Percentiles rank a stretch among this genome's conserved stretches.
phyloP scores from a whole-genome alignment of 2,329 filamentous ascomycete genomes.

The Claviceps purpurea region DNA sequence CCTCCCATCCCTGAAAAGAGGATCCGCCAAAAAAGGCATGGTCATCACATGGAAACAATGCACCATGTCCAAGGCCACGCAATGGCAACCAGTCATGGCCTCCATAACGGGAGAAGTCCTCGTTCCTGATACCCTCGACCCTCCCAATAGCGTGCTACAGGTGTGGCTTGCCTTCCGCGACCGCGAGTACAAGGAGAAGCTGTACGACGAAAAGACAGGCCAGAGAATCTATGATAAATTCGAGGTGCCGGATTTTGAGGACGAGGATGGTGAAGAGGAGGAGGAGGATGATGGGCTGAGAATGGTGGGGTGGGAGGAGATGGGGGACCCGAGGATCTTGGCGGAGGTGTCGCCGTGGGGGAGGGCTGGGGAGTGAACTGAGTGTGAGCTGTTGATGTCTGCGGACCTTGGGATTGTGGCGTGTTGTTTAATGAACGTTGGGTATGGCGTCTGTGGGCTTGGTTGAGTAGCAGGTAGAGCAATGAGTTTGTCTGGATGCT shows the following conservation, averaged over 20 bases:
- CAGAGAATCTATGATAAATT: constrained; percentile 65
- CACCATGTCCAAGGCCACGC: constrained; percentile 45
- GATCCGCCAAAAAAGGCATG: constrained; percentile 42
- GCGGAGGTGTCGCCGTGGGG: constrained; percentile 18
- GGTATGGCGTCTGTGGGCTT: too few species aligned
- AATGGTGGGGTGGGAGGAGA: constrained; percentile 44
- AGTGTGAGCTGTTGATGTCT: too few species aligned
- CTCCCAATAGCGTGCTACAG: constrained; percentile 26
- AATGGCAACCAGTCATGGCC: constrained; percentile 52
- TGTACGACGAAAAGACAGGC: constrained; percentile 53
- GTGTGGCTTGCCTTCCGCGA: constrained; percentile 60
- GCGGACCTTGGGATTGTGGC: too few species aligned
- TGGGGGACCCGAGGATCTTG: constrained; percentile 56
- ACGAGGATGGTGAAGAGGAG: constrained; percentile 29
- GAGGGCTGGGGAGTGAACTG: not conserved
- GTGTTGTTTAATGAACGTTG: too few species aligned
- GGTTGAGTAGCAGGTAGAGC: too few species aligned
- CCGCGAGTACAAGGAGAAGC: constrained; percentile 41
- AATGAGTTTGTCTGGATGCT: too few species aligned
- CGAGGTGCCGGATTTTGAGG: constrained; percentile 54
- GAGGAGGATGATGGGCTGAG: constrained; percentile 51
- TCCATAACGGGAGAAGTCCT: constrained; percentile 54
- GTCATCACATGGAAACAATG: constrained; percentile 57
- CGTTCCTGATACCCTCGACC: constrained; percentile 35
- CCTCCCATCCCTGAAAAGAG: constrained; percentile 36